Evolutionary conservation across 2,329 filamentous ascomycete species (phyloP).

Genomic region (Torrubiella hemipterigena): DNA sequence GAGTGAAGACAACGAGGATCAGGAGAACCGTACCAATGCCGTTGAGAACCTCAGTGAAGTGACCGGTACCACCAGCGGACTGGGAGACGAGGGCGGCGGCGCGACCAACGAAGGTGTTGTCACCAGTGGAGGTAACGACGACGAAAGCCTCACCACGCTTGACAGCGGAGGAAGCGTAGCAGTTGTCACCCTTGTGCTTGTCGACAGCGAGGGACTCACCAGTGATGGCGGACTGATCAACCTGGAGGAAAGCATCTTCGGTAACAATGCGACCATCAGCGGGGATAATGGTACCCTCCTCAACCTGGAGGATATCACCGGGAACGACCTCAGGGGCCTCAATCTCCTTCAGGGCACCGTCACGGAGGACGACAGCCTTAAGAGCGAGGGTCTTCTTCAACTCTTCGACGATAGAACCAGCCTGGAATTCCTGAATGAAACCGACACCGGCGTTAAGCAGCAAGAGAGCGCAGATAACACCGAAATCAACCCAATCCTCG

Average conservation of each 20-base stretch:
- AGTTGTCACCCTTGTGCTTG: slow-evolving; percentile 71
- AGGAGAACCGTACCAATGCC: slow-evolving; percentile 73
- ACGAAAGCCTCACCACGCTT: slow-evolving; percentile 84
- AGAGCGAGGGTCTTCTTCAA: slow-evolving; percentile 83
- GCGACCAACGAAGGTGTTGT: slow-evolving; percentile 82
- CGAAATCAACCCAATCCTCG: slow-evolving; percentile 84
- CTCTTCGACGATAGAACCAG: slow-evolving; percentile 81
- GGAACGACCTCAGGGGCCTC: slow-evolving; percentile 77
- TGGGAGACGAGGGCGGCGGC: slow-evolving; percentile 76
- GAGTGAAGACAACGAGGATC: slow-evolving; percentile 62
- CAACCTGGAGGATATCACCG: slow-evolving; percentile 79
- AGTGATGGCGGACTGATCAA: slow-evolving; percentile 86
- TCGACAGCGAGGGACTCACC: slow-evolving; percentile 87
- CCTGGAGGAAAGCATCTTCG: slow-evolving; percentile 73
- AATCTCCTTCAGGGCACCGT: slow-evolving; percentile 62
- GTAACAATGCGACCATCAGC: slow-evolving; percentile 80
- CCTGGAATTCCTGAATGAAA: slow-evolving; percentile 83
- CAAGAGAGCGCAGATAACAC: slow-evolving; percentile 75
- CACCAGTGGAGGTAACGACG: slow-evolving; percentile 72
- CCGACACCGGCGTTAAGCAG: slow-evolving; percentile 76
- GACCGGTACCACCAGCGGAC: slow-evolving; percentile 61
- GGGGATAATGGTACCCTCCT: slow-evolving; percentile 84
- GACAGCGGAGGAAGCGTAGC: slow-evolving; percentile 77
- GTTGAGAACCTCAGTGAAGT: slow-evolving; percentile 87
- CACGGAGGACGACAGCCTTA: slow-evolving; percentile 78